A percentile compares a stretch with the other conserved stretches of the same genome.
Evolutionary conservation across 2,329 filamentous ascomycete genomes (phyloP).

Genomic region (Tolypocladium nubicola): DNA sequence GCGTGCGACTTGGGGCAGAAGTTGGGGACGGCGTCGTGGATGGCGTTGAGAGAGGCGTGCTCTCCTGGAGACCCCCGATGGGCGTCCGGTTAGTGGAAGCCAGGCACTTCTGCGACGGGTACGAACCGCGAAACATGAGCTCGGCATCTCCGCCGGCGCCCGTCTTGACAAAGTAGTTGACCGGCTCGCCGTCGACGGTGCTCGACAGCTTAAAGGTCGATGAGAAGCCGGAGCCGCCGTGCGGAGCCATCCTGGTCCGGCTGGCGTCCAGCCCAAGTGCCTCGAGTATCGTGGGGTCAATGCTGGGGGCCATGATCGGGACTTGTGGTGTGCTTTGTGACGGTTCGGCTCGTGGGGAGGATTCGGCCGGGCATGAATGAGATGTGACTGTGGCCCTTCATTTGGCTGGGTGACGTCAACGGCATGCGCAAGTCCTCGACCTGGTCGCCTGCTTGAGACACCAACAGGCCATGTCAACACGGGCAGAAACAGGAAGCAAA

Average conservation of each 20-base stretch:
- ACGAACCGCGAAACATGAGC: slow-evolving; percentile 58
- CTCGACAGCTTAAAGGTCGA: slow-evolving; percentile 51
- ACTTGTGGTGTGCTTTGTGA: not conserved
- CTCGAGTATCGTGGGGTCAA: slow-evolving; percentile 52
- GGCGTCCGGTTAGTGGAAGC: no score
- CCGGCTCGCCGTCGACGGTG: slow-evolving; percentile 34
- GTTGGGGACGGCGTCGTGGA: slow-evolving; percentile 58
- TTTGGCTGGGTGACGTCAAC: not conserved
- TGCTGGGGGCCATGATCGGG: slow-evolving; percentile 28
- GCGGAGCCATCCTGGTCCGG: slow-evolving; percentile 42
- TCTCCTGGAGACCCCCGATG: slow-evolving; percentile 46
- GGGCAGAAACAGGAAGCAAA: not conserved
- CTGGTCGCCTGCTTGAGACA: not conserved
- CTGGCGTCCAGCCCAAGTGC: slow-evolving; percentile 48
- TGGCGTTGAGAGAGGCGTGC: slow-evolving; percentile 72
- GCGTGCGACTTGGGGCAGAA: slow-evolving; percentile 70
- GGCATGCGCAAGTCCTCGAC: not conserved
- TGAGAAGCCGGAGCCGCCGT: slow-evolving; percentile 59
- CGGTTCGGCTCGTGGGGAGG: not conserved
- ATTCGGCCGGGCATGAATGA: not conserved
- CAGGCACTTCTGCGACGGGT: not conserved
- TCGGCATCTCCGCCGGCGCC: slow-evolving; percentile 48
- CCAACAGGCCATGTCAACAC: not conserved
- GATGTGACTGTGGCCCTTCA: not conserved
- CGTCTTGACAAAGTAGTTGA: slow-evolving; percentile 63